Evolutionary conservation across 306 rosid genomes (phyloP), one percentile per base, ranked within the genome.

Genomic region (Macrotyloma uniflorum): DNA sequence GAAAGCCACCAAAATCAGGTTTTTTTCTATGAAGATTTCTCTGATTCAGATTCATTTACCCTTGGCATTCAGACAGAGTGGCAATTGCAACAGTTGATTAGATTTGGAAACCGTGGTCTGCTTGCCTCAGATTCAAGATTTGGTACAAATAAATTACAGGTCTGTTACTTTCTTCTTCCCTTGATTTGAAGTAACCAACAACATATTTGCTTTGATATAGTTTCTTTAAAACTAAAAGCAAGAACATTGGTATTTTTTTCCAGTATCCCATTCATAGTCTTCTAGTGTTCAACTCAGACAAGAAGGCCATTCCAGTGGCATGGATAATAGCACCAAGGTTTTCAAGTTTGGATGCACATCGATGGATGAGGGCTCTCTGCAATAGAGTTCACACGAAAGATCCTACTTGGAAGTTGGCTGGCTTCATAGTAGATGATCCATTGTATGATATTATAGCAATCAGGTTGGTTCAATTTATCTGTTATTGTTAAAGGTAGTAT

Each of bases 21-120:
- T 80, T 94, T 92, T 91, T 92, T 88, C 80, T 88, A 72, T 72
- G 91, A 92, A 76, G 95, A 92, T 83, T 89, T 90, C 84, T 89
- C 93, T 59, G 98, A 92, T 80, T 87, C 93, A 0, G 80, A 87
- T 59, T 89, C 97, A 71, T 89, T 90, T 76, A 83, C 87, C 40
- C 64, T 94, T 84, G 97, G 98, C 57, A 92, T 94, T 86, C 98
- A 94, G 85, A 92, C 97, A 33, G 97, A 92, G 79, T 92, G 97
- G 98, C 97, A 92, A 55, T 88, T 94, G 86, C 98, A 92, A 58
- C 98, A 92, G 79, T 88, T 92, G 98, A 94, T 92, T 81, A 85
- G 78, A 55, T 94, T 92, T 86, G 98, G 98, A 18, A 94, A 92
- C 72, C 78, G 84, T 51, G 84, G 89, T 82, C 90, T 94, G 61